Conservation (phyloP, 345 rosid genomes). For the Linum lewisii region DNA sequence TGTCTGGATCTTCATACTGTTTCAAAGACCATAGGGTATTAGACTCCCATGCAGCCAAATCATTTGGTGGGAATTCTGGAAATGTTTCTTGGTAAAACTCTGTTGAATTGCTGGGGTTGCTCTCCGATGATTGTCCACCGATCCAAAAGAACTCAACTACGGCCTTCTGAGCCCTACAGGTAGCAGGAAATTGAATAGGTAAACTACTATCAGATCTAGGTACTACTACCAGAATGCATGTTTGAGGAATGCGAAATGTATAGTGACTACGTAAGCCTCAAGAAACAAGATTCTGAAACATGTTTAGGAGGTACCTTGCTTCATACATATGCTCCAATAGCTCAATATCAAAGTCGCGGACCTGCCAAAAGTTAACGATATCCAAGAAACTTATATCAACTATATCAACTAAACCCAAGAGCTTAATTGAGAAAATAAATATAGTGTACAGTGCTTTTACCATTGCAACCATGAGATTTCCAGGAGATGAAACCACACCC, state of each 20-base stretch:
- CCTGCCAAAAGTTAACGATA: constrained; percentile 28
- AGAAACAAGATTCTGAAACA: no score
- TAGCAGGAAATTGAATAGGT: constrained; percentile 5
- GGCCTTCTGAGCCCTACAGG: constrained; percentile 71
- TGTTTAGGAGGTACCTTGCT: constrained; percentile 40
- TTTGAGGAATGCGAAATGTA: no score
- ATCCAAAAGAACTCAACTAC: constrained; percentile 83
- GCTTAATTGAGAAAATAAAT: not conserved
- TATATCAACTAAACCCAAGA: not conserved
- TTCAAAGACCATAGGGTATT: constrained; percentile 63
- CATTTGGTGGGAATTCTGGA: constrained; percentile 39
- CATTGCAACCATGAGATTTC: constrained; percentile 73
- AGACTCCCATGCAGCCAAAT: constrained; percentile 53
- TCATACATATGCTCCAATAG: constrained; percentile 81
- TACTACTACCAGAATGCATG: no score
- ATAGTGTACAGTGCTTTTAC: constrained; percentile 23
- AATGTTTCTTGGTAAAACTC: constrained; percentile 24
- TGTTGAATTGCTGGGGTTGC: constrained; percentile 20
- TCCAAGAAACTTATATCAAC: not conserved
- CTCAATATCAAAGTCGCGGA: constrained; percentile 61
- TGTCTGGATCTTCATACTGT: constrained; percentile 33
- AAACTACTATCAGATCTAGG: no score
- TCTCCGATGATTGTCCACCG: constrained; percentile 56
- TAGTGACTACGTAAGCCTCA: no score
- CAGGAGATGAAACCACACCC: constrained; percentile 76